Conservation (phyloP, 169 alveolate species). For the Toxoplasma gondii region DNA sequence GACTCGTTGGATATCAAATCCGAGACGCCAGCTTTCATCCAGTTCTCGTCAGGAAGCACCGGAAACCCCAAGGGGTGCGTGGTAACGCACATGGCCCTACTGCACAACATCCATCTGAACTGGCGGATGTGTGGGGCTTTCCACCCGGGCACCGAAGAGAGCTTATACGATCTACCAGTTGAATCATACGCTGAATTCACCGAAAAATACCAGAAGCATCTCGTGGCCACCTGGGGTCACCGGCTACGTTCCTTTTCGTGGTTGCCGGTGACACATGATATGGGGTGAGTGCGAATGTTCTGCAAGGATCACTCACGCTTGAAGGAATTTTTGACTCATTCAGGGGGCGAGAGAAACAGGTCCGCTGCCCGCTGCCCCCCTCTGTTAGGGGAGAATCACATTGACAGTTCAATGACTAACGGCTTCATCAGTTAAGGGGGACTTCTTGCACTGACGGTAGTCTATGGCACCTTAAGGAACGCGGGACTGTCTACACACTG, state of each 20-base stretch:
- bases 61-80: conserved; percentile 74
- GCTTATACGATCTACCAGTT: conserved; percentile 13
- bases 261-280: conserved; percentile 75
- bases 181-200: background rate
- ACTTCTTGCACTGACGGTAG: too few species aligned
- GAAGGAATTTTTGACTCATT: too few species aligned
- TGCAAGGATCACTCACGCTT: too few species aligned
- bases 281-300: conserved; percentile 56
- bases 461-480: too few species aligned
- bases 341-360: too few species aligned
- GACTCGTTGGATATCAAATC: background rate
- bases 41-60: conserved; percentile 76
- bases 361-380: too few species aligned
- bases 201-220: background rate
- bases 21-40: conserved; percentile 65
- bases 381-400: too few species aligned
- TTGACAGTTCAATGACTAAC: too few species aligned
- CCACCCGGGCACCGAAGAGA: background rate
- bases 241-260: conserved; percentile 66
- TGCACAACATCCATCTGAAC: conserved; percentile 62
- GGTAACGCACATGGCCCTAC: conserved; percentile 70
- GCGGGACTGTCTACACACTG: too few species aligned
- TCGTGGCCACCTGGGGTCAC: conserved; percentile 54
- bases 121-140: conserved; percentile 11
- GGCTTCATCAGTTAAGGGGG: too few species aligned